Percentiles rank a stretch among this genome's conserved stretches.
phyloP scores from a whole-genome alignment of 768 basidiomycete species.

The Termitomyces sp. region DNA sequence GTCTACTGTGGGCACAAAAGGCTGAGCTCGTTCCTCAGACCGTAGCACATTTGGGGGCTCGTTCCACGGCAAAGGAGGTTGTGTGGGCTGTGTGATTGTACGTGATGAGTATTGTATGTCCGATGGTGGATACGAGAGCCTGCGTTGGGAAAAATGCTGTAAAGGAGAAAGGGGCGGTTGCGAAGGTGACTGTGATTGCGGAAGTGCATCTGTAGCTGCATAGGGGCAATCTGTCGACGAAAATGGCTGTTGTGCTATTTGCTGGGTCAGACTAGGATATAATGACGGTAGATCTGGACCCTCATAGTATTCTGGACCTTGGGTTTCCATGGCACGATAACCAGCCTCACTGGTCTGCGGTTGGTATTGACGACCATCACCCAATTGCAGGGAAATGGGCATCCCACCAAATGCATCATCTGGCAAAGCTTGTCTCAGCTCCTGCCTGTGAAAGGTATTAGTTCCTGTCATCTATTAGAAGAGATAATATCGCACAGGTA shows the following conservation, averaged over 20 bases:
- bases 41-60: neutral
- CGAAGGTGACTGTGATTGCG: neutral
- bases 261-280: neutral
- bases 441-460: conserved; percentile 9
- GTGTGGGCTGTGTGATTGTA: neutral
- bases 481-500: conserved; percentile 29
- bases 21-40: neutral
- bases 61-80: neutral
- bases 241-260: neutral
- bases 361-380: neutral
- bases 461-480: neutral
- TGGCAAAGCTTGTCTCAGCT: conserved; percentile 13
- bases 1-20: neutral
- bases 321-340: neutral
- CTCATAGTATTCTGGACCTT: neutral
- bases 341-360: neutral
- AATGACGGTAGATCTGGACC: neutral
- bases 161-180: neutral
- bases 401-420: neutral
- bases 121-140: neutral
- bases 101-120: neutral
- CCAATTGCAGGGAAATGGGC: neutral
- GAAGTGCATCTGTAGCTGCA: conserved; percentile 1
- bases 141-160: neutral
- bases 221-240: neutral